Base-by-base conservation (phyloP, 192 early-diverging fungal genomes). In the Mortierella claussenii region DNA sequence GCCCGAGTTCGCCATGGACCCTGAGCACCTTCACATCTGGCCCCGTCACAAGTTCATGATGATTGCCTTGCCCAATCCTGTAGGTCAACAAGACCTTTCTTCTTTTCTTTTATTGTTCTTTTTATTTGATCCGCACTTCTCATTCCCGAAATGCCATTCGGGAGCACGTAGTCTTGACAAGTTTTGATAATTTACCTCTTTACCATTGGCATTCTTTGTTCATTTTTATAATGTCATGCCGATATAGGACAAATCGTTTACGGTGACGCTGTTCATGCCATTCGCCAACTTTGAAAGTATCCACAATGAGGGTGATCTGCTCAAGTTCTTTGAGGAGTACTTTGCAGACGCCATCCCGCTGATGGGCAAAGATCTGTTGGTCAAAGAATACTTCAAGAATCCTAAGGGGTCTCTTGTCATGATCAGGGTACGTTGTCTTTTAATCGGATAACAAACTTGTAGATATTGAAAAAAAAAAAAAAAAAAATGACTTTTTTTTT, bases 1-100 rank as follows among this genome's bases (percentile, higher is more conserved):
- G 48, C 36, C 53, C n/a, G 86, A 90, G 15, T 97, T 90, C 82
- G 88, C 88, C 18, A 92, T 99, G 87, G 88, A 92, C 68, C 89
- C 94, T 2, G 86, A 95, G 69, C 96, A 97, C 56, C 84, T 99
- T 53, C 97, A 99, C 78, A 99, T 99, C 60, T 99, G 97, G 97
- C 97, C 97, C 9, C 85, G 93, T 10, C 90, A 96, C 58, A 91
- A 92, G 17, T 97, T 95, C 60, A 99, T 99, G 97, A 87, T 99
- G 80, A 99, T 99, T 79, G 97, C 97, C 0, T 86, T 99, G 49
- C 96, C 97, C 34, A 99, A 99, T 81, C 85, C 85, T 55, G 91
- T 92, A 79, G 55, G 81, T 80, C 26, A 3, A 3, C 20, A 28
- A 51, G 21, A 37, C 20, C 3, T 21, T 55, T 31, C 21, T 28